Evolutionary conservation across 257 asterid genomes (phyloP).

Genomic region (Leptodermis oblonga): DNA sequence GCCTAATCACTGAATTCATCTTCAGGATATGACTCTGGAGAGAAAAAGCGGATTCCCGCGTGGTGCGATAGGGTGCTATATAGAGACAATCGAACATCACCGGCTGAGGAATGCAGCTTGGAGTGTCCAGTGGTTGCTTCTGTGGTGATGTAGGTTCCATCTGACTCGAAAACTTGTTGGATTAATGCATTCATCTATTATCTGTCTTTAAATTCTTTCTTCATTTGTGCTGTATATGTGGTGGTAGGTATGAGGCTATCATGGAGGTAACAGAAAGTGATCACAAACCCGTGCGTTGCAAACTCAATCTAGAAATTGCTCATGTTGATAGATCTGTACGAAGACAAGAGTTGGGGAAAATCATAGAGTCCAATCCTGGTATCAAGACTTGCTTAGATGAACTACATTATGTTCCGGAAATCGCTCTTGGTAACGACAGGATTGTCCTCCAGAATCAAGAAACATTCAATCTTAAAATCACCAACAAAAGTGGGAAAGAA

Average conservation of each 20-base stretch:
- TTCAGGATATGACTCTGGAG: conserved; percentile 96
- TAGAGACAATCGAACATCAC: conserved; percentile 63
- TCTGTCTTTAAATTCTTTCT: neutral
- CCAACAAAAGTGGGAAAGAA: conserved; percentile 64
- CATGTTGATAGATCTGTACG: conserved; percentile 73
- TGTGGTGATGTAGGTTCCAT: conserved; percentile 61
- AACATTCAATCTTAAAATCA: conserved; percentile 53
- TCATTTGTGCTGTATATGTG: neutral
- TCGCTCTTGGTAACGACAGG: conserved; percentile 41
- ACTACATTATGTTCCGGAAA: conserved; percentile 61
- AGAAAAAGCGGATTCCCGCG: conserved; percentile 95
- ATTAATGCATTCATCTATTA: neutral
- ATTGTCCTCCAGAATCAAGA: conserved; percentile 70
- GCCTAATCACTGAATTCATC: neutral
- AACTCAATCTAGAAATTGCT: conserved; percentile 67
- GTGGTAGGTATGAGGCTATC: conserved; percentile 76
- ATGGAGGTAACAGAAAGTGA: conserved; percentile 97
- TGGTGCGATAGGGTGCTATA: conserved; percentile 94
- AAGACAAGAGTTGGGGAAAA: conserved; percentile 72
- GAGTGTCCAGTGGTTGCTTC: conserved; percentile 89
- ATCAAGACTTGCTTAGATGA: conserved; percentile 49
- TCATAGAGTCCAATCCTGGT: conserved; percentile 37
- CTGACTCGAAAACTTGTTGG: conserved; percentile 8
- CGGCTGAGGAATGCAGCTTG: conserved; percentile 61
- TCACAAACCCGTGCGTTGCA: conserved; percentile 95